Evolutionary conservation across 2,329 filamentous ascomycete species (phyloP), one percentile per base, ranked within the genome.

Genomic region (Venturia carpophila): DNA sequence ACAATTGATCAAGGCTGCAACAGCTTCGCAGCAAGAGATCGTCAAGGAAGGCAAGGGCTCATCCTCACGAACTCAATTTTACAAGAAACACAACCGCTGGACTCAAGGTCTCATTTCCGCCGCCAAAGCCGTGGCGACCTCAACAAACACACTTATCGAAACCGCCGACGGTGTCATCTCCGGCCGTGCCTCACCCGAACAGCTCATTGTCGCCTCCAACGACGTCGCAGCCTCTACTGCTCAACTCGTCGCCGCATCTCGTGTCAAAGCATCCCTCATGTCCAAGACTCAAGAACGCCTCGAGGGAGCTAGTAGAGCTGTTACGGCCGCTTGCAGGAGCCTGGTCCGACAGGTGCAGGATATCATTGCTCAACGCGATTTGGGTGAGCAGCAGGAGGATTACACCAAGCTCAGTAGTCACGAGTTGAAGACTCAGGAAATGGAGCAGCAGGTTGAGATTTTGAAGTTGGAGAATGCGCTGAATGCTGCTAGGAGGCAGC

Each of bases 71-170:
- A 95, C 92, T 1, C 92, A 92, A 30, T 99, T 99, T 77, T 99
- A 99, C 87, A 97, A 97, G 84, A 97, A 97, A 82, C 97, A 99
- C 84, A 99, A 97, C 79, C 86, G 94, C 63, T 99, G 94, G 94
- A 99, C 94, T 0, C 94, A 99, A 74, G 94, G 94, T 60, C 86
- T 99, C 67, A 97, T 99, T 74, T 96, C 91, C 45, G 94, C 94
- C 0, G 93, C 94, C 69, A 99, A 99, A 79, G 94, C 94, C 0
- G 94, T 99, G 21, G 94, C 94, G 3, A 84, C 84, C 1, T 95
- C 92, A 19, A 99, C 94, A 13, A 97, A 97, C 79, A 94, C 88
- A 52, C 85, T 99, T 70, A 99, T 99, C 72, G 94, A 99, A 82
- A 99, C 94, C 7, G 94, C 94, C 0, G 94, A 99, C 73, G 94